Evolutionary conservation across 495 filamentous ascomycete genomes (phyloP), one percentile per base, ranked within the genome.

Genomic region (Cudoniella acicularis): DNA sequence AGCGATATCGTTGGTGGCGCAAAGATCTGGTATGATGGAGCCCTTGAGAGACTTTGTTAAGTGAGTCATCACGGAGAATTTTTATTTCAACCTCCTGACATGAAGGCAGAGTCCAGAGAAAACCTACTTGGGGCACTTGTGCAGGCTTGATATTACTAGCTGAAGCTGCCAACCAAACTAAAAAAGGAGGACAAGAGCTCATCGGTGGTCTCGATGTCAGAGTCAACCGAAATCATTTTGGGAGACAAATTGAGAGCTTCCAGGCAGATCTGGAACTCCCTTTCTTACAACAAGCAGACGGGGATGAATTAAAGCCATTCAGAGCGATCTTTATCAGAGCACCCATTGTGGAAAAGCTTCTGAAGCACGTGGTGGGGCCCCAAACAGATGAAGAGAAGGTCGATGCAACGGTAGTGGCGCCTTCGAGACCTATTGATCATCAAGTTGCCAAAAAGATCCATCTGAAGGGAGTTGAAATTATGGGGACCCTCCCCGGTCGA

Each of bases 141-240:
- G 94, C 94, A 21, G 94, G 94, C 3, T 79, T 98, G 56, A 97
- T 98, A 61, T 74, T 98, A 40, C 87, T 98, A 47, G 86, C 91
- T 11, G 91, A 96, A 69, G 83, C 87, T 45, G 95, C 94, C 21
- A 93, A 92, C 68, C 80, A 85, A 22, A 92, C 89, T 1, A 98
- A 96, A 69, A 84, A 87, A 58, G 92, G 91, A 45, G 94, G 94
- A 0, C 94, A 98, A 67, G 91, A 96, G 50, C 82, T 98, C 20
- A 90, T 98, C 45, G 94, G 94, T 1, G 94, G 94, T 10, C 79
- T 98, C 23, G 88, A 92, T 67, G 92, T 98, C 26, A 80, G 89
- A 48, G 92, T 98, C 50, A 89, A 93, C 66, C 77, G 94, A n/a
- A 98, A 98, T 67, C 89, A 96, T 71, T 98, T 96, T 68, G 94